Base-by-base conservation (phyloP, 2,329 filamentous ascomycete species). In the Claviceps arundinis region DNA sequence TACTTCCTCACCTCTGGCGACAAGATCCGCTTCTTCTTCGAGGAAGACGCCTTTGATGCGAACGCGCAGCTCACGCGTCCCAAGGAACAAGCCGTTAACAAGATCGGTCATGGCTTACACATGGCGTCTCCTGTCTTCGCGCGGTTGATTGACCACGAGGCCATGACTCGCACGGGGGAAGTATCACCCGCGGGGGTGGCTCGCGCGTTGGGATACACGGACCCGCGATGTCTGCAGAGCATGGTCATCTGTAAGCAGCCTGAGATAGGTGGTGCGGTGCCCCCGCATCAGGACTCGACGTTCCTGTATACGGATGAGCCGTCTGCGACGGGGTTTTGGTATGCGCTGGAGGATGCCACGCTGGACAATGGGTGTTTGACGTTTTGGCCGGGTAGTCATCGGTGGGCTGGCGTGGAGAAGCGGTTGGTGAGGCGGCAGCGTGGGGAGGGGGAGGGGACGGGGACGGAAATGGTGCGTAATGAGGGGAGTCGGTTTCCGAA, bases 201-300 rank as follows among this genome's bases (percentile, higher is more conserved):
- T 1, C 71, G 73, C 45, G 76, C 77, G 8, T 74, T 95, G 11
- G 85, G 85, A 2, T 95, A 89, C 71, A 61, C 59, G 4, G 87
- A 95, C 65, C 87, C 90, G 2, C 74, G 85, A 19, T 80, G 77
- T 54, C 74, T 98, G 50, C 93, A 98, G 73, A 93, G 86, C 66
- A 98, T 98, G 93, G 77, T 97, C 30, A 97, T 98, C 60, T 96
- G 89, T 79, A 98, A 98, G 69, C 91, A 96, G 70, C 90, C 93
- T 22, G 88, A 94, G 69, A 96, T 97, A 50, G 93, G 93, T 30
- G 91, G 87, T 22, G 86, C 87, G 2, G 93, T 97, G 44, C 89
- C 86, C 1, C 81, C 89, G 22, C 93, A 98, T 66, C 90, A 95
- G 70, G 91, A 97, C 68, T 88, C 81, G 57, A 90, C 89, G 1